Base-by-base conservation (phyloP, 1,284 basidiomycete species). In the Flammula alnicola region DNA sequence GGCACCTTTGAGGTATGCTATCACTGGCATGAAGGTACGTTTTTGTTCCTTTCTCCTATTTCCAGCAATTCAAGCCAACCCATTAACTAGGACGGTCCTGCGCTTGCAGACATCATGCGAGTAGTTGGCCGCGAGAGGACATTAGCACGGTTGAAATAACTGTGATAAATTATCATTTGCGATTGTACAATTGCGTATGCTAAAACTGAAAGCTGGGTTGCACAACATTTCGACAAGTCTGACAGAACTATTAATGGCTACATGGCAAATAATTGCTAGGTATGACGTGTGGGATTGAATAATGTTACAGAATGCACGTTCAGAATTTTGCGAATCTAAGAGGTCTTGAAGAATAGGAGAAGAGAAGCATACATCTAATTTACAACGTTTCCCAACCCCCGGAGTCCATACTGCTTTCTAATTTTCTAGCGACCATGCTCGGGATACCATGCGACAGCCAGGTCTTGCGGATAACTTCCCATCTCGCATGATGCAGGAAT, bases 401-500 rank as follows among this genome's bases (percentile, higher is more conserved):
- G 36, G 81, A 87, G 65, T 98, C 95, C n/a, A 93, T 81, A 3
- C 83, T 84, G 49, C 90, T 80, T 64, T 99, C 97, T 49, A 98
- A 69, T 67, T 91, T 92, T 41, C 96, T 79, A 2, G 95, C 93
- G 11, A 98, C 89, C 29, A 93, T 76, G 8, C 93, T 96, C 6
- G 96, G 93, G 44, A 98, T 88, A 1, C 88, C 86, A 56, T 98
- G 95, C 46, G 80, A 82, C 31, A 98, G 77, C 93, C 96, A 98
- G 1, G 83, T 83, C 70, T 90, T 92, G 22, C 95, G 80, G 39
- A 97, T 79, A 52, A 98, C 96, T 63, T 98, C 96, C 84, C 93
- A 93, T 32, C 97, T 78, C 14, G 88, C 84, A 43, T 78, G 74
- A 62, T 98, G 94, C 17, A 99, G 70, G 65, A 85, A 93, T 66